Percentiles rank a stretch among this genome's conserved stretches.
These are phyloP conservation scores for Sporothrix humicola DNA, from an alignment of 2,329 filamentous ascomycete species.

Conservation along the genomic window DNA sequence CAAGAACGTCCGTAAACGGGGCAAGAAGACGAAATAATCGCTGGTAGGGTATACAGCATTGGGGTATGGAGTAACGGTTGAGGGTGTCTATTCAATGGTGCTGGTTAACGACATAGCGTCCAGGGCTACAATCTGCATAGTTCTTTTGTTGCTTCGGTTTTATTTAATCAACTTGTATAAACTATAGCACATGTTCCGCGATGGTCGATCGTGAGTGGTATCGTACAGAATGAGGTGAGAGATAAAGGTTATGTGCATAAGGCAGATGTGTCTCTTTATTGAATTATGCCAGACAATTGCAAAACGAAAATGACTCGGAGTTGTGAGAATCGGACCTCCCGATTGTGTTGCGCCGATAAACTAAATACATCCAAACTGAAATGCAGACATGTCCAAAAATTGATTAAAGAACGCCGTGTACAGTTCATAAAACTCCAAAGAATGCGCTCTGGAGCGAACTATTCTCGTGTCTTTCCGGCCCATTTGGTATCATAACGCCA, in stretches of 20 bases:
- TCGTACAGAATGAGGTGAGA: neutral
- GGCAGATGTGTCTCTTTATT: neutral
- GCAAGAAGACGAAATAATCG: conserved; percentile 25
- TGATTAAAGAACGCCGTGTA: conserved; percentile 18
- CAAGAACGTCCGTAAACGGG: conserved; percentile 24
- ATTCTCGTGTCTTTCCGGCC: conserved; percentile 20
- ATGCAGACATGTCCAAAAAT: neutral
- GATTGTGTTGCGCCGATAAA: conserved; percentile 4
- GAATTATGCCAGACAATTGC: neutral
- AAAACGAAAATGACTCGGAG: conserved; percentile 18
- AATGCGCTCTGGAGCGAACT: conserved; percentile 12
- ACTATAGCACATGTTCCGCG: neutral
- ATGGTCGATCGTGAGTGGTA: neutral
- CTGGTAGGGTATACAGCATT: no score
- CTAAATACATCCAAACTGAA: neutral
- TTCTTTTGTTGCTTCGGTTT: conserved; percentile 8
- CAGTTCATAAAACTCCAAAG: conserved; percentile 12
- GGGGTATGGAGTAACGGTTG: conserved; percentile 12
- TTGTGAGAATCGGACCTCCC: conserved; percentile 24
- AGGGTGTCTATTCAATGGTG: neutral
- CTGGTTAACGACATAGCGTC: conserved; percentile 27
- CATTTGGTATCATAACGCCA: conserved; percentile 30
- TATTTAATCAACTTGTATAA: neutral
- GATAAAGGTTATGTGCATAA: neutral
- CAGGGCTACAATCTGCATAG: conserved; percentile 2